These are phyloP conservation scores for Cutaneotrichosporon mucoides DNA, from an alignment of 1,284 basidiomycete genomes.

Conservation along the genomic window DNA sequence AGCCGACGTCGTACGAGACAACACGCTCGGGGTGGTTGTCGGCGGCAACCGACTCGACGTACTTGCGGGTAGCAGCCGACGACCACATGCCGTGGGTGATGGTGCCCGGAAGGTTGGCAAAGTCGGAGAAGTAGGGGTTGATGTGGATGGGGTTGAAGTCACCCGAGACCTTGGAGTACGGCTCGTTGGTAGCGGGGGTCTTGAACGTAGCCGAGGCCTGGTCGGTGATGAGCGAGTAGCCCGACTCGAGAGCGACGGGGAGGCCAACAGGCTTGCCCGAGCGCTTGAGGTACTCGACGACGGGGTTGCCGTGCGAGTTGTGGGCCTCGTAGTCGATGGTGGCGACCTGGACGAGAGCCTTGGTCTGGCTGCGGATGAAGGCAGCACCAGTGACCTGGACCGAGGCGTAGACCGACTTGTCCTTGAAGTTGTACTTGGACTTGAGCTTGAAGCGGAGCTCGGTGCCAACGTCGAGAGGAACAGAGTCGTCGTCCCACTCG, in stretches of 20 bases:
- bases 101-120: conserved; percentile 87
- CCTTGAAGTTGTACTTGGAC: conserved; percentile 83
- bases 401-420: conserved; percentile 77
- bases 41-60: conserved; percentile 89
- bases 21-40: conserved; percentile 90
- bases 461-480: conserved; percentile 72
- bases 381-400: conserved; percentile 80
- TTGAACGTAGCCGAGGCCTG: conserved; percentile 61
- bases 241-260: conserved; percentile 71
- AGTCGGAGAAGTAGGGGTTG: conserved; percentile 97
- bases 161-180: conserved; percentile 92
- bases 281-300: conserved; percentile 86
- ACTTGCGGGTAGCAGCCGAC: conserved; percentile 87
- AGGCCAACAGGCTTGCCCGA: conserved; percentile 76
- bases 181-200: conserved; percentile 81
- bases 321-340: conserved; percentile 81
- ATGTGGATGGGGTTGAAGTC: conserved; percentile 94
- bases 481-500: conserved; percentile 81
- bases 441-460: conserved; percentile 83
- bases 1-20: conserved; percentile 81
- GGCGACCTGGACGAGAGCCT: conserved; percentile 80
- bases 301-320: conserved; percentile 86
- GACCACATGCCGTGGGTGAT: conserved; percentile 99
- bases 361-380: conserved; percentile 79
- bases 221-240: conserved; percentile 70